These are phyloP conservation scores for Taphrina confusa DNA, from an alignment of 1,139 yeast species.

Conservation along the genomic window DNA sequence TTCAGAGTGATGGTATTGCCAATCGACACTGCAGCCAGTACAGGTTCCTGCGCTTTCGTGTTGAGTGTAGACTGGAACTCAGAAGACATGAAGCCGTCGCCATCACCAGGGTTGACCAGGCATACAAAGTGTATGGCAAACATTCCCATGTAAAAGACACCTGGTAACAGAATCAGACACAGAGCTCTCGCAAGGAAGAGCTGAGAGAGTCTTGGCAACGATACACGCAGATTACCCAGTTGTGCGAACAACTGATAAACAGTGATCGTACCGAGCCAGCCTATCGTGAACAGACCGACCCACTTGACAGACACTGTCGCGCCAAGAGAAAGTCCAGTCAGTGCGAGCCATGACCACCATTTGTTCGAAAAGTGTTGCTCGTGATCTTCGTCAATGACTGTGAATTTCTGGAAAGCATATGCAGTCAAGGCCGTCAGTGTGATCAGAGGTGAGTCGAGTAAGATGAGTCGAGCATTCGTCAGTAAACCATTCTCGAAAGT, in stretches of 20 bases:
- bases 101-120: constrained; percentile 76
- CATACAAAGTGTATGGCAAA: constrained; percentile 78
- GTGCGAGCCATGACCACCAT: constrained; percentile 71
- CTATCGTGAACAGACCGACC: constrained; percentile 94
- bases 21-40: constrained; percentile 80
- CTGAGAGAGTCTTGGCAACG: constrained; percentile 49
- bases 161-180: constrained; percentile 69
- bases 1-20: constrained; percentile 80
- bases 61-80: constrained; percentile 78
- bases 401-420: constrained; percentile 73
- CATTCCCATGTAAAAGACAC: constrained; percentile 64
- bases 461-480: constrained; percentile 85
- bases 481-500: constrained; percentile 81
- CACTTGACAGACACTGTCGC: constrained; percentile 79
- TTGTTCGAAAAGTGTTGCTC: constrained; percentile 58
- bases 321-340: constrained; percentile 82
- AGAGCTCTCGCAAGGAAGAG: constrained; percentile 63
- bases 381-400: constrained; percentile 60
- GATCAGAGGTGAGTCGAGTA: constrained; percentile 85
- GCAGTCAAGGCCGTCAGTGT: constrained; percentile 87
- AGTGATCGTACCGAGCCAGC: constrained; percentile 84
- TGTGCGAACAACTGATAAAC: constrained; percentile 80
- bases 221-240: constrained; percentile 70
- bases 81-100: constrained; percentile 83
- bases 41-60: constrained; percentile 63